Base-by-base conservation (phyloP, 805 yeast genomes). In the Saccharomycopsis babjevae region DNA sequence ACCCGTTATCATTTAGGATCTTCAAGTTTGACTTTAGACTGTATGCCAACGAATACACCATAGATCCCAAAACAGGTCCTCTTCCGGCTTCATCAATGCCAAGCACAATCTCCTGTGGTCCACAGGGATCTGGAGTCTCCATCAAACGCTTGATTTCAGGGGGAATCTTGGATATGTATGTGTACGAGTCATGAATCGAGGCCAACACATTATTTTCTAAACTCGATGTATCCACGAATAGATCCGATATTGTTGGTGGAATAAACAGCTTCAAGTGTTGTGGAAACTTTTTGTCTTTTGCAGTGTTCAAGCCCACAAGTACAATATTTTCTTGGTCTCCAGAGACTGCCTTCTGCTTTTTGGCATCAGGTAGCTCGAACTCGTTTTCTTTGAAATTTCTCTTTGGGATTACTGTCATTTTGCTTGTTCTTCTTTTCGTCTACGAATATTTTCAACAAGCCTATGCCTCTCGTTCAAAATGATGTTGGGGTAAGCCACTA, bases 71-170 rank as follows among this genome's bases (percentile, higher is more conserved):
- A 0, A 96, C 97, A 0, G 99, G 99, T 0, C 99, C 99, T 66
- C 99, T 79, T 0, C 99, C 99, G 0, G 99, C 99, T 71, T 94
- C 99, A 72, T 94, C 99, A 0, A 94, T 96, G 0, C 99, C 99
- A 11, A 94, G 72, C 8, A 85, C 78, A 5, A 63, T 57, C 13
- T 56, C 52, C 8, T 25, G 32, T 2, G n/a, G 25, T 13, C 22
- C 52, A 25, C 32, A 46, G 11, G 50, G 50, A 5, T 1, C 10
- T 18, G 55, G 57, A n/a, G 28, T 22, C 1, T 36, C 46, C 4
- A 15, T 32, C 36, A 28, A 52, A 2, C 18, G 36, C 10, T 25
- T 30, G 18, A 61, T 54, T 7, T 25, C 59, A 7, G 50, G 10
- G 10, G 65, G 65, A 34, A 63, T 61, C 39, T 40, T 46, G 20